Evolutionary conservation across 1,284 basidiomycete species (phyloP).

Genomic region (Leccinum griseonigrum): DNA sequence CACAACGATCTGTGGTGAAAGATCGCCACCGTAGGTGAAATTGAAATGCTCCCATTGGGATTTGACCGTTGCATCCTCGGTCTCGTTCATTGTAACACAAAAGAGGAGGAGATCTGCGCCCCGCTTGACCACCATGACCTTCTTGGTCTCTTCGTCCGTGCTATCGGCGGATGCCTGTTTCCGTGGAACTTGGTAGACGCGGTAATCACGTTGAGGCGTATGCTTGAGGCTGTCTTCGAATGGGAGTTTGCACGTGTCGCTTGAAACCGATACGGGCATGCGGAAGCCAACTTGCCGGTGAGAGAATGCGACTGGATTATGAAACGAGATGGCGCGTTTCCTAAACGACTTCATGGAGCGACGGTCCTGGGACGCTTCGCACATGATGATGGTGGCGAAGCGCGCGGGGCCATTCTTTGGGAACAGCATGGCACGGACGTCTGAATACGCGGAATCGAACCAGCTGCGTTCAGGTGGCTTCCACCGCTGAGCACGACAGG

Average conservation of each 20-base stretch:
- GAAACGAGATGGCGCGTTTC: constrained; percentile 25
- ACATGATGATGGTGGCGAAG: constrained; percentile 24
- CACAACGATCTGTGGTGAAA: constrained; percentile 26
- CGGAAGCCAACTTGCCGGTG: constrained; percentile 18
- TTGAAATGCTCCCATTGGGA: constrained; percentile 27
- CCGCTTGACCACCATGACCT: constrained; percentile 16
- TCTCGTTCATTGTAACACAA: constrained; percentile 14
- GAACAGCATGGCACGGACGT: constrained; percentile 24
- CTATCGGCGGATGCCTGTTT: neutral
- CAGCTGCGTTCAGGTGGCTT: constrained; percentile 25
- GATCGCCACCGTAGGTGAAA: constrained; percentile 24
- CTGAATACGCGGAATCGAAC: constrained; percentile 25
- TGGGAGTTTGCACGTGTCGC: constrained; percentile 19
- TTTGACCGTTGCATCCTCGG: constrained; percentile 6
- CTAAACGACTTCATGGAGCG: neutral
- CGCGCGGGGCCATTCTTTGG: constrained; percentile 9
- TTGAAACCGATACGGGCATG: constrained; percentile 22
- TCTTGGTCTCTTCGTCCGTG: constrained; percentile 6
- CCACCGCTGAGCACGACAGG: constrained; percentile 23
- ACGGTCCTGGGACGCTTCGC: constrained; percentile 13
- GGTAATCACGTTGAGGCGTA: constrained; percentile 11
- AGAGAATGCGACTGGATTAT: constrained; percentile 20
- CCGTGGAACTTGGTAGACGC: constrained; percentile 24
- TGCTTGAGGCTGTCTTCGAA: constrained; percentile 16
- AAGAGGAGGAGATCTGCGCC: constrained; percentile 29